Percentiles rank a stretch among this genome's conserved stretches.
Evolutionary conservation across 768 basidiomycete species (phyloP).

Genomic region (Boletellus ananiceps): DNA sequence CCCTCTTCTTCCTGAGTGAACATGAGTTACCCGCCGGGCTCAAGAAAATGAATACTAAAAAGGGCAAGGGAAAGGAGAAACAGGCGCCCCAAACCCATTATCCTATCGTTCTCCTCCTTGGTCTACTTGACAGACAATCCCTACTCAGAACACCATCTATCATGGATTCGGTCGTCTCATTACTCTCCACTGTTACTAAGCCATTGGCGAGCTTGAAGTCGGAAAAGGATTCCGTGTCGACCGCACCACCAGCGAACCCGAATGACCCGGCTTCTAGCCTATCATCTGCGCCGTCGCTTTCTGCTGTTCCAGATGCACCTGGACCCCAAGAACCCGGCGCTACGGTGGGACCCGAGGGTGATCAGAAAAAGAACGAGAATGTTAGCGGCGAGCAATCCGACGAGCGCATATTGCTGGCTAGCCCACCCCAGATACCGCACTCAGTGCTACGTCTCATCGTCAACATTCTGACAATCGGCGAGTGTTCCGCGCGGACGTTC

Average conservation of each 20-base stretch:
- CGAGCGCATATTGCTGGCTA: slow-evolving; percentile 53
- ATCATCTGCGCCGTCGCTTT: slow-evolving; percentile 3
- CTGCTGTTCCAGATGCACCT: slow-evolving; percentile 8
- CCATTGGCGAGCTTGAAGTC: slow-evolving; percentile 69
- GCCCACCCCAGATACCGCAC: slow-evolving; percentile 82
- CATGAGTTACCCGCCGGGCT: slow-evolving; percentile 85
- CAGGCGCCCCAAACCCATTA: slow-evolving; percentile 76
- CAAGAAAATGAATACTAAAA: slow-evolving; percentile 63
- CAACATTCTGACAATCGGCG: slow-evolving; percentile 95
- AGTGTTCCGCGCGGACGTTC: slow-evolving; percentile 96
- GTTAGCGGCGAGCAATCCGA: slow-evolving; percentile 22
- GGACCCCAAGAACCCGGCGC: slow-evolving; percentile 14
- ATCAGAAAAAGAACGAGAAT: slow-evolving; percentile 23
- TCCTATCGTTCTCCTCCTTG: slow-evolving; percentile 85
- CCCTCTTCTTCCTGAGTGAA: slow-evolving; percentile 93
- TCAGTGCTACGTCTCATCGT: slow-evolving; percentile 85
- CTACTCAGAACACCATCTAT: slow-evolving; percentile 84
- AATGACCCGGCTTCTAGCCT: slow-evolving; percentile 9
- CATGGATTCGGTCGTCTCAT: slow-evolving; percentile 86
- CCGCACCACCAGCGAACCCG: slow-evolving; percentile 17
- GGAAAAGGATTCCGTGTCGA: slow-evolving; percentile 31
- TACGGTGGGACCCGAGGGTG: slow-evolving; percentile 12
- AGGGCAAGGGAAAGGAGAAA: slow-evolving; percentile 95
- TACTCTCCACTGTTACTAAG: slow-evolving; percentile 85
- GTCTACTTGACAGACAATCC: slow-evolving; percentile 81